Base-by-base conservation (phyloP, 2,329 filamentous ascomycete genomes). In the Calonectria montana region DNA sequence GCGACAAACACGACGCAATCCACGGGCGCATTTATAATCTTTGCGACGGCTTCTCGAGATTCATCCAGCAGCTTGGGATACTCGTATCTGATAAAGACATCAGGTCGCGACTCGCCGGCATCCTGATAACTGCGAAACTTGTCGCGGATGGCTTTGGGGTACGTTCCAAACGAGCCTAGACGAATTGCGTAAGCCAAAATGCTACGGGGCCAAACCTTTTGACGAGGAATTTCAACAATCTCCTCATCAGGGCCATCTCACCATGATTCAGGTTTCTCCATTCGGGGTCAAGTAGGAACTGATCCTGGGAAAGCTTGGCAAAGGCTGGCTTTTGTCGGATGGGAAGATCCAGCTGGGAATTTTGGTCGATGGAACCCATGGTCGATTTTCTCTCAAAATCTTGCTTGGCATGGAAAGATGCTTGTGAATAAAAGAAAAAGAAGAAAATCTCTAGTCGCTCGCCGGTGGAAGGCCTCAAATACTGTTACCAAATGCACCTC, bases 181-280 rank as follows among this genome's bases (percentile, higher is more conserved):
- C 10, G 50, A 39, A 31, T 41, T 12, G 18, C 25, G 63, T 70
- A 25, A 66, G 37, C 57, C 21, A 55, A 55, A 6, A 37, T 21
- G 2, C 31, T 10, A n/a, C 5, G 47, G 12, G 6, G 21, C 16
- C 13, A 4, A 23, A 9, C 4, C 16, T 23, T 18, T 39, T 25
- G 37, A 27, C 3, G 2, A 62, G n/a, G 13, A 47, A 47, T 13
- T 6, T 13, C 10, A 23, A 47, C 9, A 13, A 23, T 9, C 10
- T 47, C 9, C 12, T 47, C 10, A 31, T 25, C 27, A 8, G 15
- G 47, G 23, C 10, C 29, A 27, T 73, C 80, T 73, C 84, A 94
- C 94, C 94, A 80, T 97, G 93, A 81, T 97, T 97, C 65, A 97
- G 84, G 79, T 95, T 95, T 64, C 86, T 87, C 81, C 91, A 95